Percentiles rank a stretch among this genome's conserved stretches.
Conservation (phyloP, 1,284 basidiomycete genomes). For the Papiliotrema laurentii region DNA sequence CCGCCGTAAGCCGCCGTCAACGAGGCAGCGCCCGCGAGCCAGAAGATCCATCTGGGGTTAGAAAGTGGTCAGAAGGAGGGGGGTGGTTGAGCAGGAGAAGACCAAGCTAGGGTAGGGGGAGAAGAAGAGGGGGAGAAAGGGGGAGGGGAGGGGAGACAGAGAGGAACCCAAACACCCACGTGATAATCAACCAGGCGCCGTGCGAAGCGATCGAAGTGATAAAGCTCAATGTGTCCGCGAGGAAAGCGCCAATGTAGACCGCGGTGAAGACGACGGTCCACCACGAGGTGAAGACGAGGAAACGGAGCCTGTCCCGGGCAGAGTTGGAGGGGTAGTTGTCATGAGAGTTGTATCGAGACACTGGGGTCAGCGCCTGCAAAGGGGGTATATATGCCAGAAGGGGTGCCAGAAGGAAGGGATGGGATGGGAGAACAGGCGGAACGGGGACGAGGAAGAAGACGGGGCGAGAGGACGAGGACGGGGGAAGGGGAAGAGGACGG, state of each 20-base stretch:
- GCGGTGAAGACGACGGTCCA: slow-evolving; percentile 47
- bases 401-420: too few species aligned
- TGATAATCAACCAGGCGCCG: slow-evolving; percentile 39
- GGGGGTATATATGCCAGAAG: too few species aligned
- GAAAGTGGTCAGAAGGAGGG: not conserved
- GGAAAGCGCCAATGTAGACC: slow-evolving; percentile 41
- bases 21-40: slow-evolving; percentile 43
- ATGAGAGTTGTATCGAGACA: slow-evolving; percentile 31
- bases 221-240: slow-evolving; percentile 27
- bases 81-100: not conserved
- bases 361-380: too few species aligned
- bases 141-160: not conserved
- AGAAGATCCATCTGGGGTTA: slow-evolving; percentile 44
- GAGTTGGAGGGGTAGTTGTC: slow-evolving; percentile 34
- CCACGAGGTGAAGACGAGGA: slow-evolving; percentile 48
- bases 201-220: slow-evolving; percentile 43
- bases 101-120: not conserved
- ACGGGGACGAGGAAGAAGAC: too few species aligned
- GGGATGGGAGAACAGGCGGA: too few species aligned
- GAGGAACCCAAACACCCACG: slow-evolving; percentile 38
- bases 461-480: too few species aligned
- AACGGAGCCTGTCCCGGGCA: slow-evolving; percentile 41
- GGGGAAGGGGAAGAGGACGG: too few species aligned
- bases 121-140: not conserved
- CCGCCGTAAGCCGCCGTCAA: slow-evolving; percentile 42